A percentile compares a stretch with the other conserved stretches of the same genome.
phyloP scores from a whole-genome alignment of 2,329 filamentous ascomycete genomes.

The Monilinia polystroma region DNA sequence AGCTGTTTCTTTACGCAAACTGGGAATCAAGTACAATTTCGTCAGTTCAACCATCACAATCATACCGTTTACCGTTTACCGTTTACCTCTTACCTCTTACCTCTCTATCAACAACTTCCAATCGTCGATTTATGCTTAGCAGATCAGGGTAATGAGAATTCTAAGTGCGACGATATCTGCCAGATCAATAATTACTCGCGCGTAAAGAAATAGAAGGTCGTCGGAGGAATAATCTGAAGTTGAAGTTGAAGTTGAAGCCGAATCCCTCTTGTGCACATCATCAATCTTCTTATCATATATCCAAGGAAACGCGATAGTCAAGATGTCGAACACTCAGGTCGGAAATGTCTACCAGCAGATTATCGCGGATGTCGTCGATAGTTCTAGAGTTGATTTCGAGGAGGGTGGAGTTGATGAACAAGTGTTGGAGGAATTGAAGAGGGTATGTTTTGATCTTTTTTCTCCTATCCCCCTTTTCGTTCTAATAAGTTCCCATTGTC shows the following conservation, averaged over 20 bases:
- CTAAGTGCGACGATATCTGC: slow-evolving; percentile 2
- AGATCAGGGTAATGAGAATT: neutral
- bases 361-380: slow-evolving; percentile 84
- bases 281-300: neutral
- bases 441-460: slow-evolving; percentile 60
- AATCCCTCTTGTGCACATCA: neutral
- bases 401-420: slow-evolving; percentile 88
- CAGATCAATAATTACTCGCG: slow-evolving; percentile 12
- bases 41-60: neutral
- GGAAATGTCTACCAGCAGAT: slow-evolving; percentile 78
- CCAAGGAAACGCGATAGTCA: slow-evolving; percentile 25
- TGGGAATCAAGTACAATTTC: neutral
- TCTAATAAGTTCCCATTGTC: neutral
- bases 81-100: neutral
- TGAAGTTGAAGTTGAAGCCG: neutral
- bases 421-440: slow-evolving; percentile 81
- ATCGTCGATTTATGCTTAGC: neutral
- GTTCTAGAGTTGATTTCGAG: slow-evolving; percentile 92
- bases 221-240: neutral
- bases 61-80: neutral
- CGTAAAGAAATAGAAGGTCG: neutral
- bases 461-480: neutral
- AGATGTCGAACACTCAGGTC: slow-evolving; percentile 40
- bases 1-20: neutral
- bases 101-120: slow-evolving; percentile 1